A percentile compares a stretch with the other conserved stretches of the same genome.
phyloP scores from a whole-genome alignment of 352 stramenopile species.

The Aphanomyces cochlioides region DNA sequence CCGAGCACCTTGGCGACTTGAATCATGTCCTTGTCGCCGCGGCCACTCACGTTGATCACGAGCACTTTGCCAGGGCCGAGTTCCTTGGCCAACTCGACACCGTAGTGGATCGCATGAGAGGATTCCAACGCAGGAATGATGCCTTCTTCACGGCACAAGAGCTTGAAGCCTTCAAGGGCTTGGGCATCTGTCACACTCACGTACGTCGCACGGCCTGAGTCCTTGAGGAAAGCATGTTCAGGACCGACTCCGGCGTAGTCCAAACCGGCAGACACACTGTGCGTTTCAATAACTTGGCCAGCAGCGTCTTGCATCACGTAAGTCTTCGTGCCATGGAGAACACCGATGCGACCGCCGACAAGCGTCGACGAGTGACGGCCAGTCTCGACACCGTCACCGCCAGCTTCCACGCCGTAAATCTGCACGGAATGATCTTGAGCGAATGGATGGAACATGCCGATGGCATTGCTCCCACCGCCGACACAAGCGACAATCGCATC shows the following conservation, averaged over 20 bases:
- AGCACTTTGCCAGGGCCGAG: conserved; percentile 88
- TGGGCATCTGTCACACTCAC: conserved; percentile 95
- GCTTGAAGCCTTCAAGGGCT: conserved; percentile 95
- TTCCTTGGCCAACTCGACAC: conserved; percentile 89
- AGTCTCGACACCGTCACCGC: conserved; percentile 89
- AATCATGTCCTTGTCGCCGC: conserved; percentile 99
- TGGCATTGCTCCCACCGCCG: conserved; percentile 97
- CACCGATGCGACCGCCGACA: conserved; percentile 89
- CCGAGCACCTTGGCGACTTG: conserved; percentile 95
- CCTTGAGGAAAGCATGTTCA: conserved; percentile 97
- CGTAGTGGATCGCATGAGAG: conserved; percentile 94
- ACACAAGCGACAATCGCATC: conserved; percentile 97
- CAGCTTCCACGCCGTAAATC: conserved; percentile 96
- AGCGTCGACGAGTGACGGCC: conserved; percentile 93
- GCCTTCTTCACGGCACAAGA: conserved; percentile 93
- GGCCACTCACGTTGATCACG: conserved; percentile 97
- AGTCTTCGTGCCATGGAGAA: conserved; percentile 96
- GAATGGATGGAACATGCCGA: conserved; percentile 98
- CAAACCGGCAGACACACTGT: conserved; percentile 94
- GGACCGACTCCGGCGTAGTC: conserved; percentile 98
- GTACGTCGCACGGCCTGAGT: conserved; percentile 93
- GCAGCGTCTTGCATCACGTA: conserved; percentile 96
- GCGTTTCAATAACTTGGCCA: conserved; percentile 94
- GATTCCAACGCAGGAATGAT: conserved; percentile 98
- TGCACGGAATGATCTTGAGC: conserved; percentile 89